Evolutionary conservation across 2,329 filamentous ascomycete species (phyloP).

Genomic region (Aureobasidium sp.): DNA sequence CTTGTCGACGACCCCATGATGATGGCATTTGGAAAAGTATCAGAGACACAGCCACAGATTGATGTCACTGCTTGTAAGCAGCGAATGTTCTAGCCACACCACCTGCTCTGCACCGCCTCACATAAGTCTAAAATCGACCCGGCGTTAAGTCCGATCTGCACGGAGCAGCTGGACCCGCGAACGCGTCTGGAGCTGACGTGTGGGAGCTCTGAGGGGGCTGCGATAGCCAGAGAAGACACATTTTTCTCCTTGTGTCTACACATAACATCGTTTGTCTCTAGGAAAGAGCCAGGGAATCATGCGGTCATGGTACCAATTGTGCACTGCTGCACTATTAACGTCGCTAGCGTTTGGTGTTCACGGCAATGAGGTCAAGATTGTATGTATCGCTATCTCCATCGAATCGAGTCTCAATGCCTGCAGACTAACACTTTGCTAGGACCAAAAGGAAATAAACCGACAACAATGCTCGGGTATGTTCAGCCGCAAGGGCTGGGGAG

Average conservation of each 20-base stretch:
- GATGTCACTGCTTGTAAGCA: background rate
- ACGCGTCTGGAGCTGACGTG: slow-evolving; percentile 5
- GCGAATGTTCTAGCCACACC: background rate
- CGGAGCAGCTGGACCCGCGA: background rate
- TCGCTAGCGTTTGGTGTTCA: slow-evolving; percentile 16
- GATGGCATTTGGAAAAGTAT: slow-evolving; percentile 6
- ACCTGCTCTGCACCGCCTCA: background rate
- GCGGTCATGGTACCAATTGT: slow-evolving; percentile 22
- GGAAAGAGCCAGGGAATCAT: slow-evolving; percentile 15
- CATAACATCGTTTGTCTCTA: background rate
- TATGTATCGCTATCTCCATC: slow-evolving; percentile 15
- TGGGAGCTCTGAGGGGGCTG: background rate
- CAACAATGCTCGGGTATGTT: slow-evolving; percentile 94
- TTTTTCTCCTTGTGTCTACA: background rate
- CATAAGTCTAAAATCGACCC: background rate
- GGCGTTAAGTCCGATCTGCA: background rate
- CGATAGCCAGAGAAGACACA: background rate
- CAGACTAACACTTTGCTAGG: slow-evolving; percentile 32
- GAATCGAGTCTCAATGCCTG: background rate
- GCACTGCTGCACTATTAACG: slow-evolving; percentile 22
- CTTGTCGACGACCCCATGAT: background rate
- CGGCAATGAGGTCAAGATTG: slow-evolving; percentile 24
- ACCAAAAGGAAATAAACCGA: slow-evolving; percentile 64
- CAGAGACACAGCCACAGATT: background rate
- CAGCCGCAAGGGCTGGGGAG: slow-evolving; percentile 80